Evolutionary conservation across 2,329 filamentous ascomycete genomes (phyloP).

Genomic region (Claviceps fusiformis): DNA sequence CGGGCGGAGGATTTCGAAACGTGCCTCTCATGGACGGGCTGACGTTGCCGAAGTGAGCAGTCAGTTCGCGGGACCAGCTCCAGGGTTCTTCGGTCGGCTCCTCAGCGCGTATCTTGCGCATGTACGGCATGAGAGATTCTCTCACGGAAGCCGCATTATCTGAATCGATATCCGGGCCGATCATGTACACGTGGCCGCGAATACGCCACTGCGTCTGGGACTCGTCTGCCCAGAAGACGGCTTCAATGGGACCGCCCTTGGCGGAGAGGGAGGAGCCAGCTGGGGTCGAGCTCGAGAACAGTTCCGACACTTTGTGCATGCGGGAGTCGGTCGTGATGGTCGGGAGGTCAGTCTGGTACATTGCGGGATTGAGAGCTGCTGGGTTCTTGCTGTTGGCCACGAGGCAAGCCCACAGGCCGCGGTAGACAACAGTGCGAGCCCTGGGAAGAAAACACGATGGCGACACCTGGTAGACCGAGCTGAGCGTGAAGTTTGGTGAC

Average conservation of each 20-base stretch:
- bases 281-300: constrained; percentile 38
- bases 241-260: constrained; percentile 63
- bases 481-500: constrained; percentile 35
- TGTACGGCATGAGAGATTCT: constrained; percentile 45
- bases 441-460: constrained; percentile 31
- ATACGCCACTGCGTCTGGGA: constrained; percentile 73
- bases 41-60: constrained; percentile 81
- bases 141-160: constrained; percentile 34
- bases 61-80: constrained; percentile 70
- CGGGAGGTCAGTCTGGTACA: constrained; percentile 63
- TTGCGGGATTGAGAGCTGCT: constrained; percentile 53
- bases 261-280: constrained; percentile 23
- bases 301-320: constrained; percentile 69
- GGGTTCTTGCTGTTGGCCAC: constrained; percentile 60
- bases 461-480: constrained; percentile 30
- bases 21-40: constrained; percentile 66
- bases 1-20: constrained; percentile 61
- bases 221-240: constrained; percentile 65
- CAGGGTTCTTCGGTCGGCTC: constrained; percentile 32
- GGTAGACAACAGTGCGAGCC: constrained; percentile 68
- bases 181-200: constrained; percentile 59
- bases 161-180: constrained; percentile 53
- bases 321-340: constrained; percentile 79
- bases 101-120: constrained; percentile 31
- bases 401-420: constrained; percentile 68